These are phyloP conservation scores for Ustilago shanxiensis DNA, from an alignment of 1,284 basidiomycete species.

Conservation along the genomic window DNA sequence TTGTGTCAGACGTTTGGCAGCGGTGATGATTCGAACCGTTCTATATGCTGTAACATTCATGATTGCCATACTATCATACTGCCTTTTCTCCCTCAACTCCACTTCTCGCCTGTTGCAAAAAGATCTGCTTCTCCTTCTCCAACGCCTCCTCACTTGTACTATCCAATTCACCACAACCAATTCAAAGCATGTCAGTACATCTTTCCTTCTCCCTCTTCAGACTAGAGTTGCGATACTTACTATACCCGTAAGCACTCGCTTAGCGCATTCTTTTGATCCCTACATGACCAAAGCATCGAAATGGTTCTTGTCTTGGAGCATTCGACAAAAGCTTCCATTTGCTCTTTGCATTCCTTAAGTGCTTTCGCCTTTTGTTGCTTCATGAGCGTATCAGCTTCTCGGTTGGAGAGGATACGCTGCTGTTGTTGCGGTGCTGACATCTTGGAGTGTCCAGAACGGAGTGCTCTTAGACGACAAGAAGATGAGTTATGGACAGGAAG, in stretches of 20 bases:
- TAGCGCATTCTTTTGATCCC: conserved; percentile 25
- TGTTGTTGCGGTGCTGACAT: conserved; percentile 17
- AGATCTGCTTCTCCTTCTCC: conserved; percentile 35
- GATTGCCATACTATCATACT: conserved; percentile 3
- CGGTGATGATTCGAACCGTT: not conserved
- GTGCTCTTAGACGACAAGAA: no score
- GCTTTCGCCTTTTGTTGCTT: conserved; percentile 48
- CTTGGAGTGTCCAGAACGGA: no score
- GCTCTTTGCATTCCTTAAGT: conserved; percentile 29
- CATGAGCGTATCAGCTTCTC: conserved; percentile 42
- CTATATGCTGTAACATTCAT: not conserved
- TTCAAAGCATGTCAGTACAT: conserved; percentile 1
- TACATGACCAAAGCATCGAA: conserved; percentile 43
- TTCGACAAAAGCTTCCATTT: conserved; percentile 47
- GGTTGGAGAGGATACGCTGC: conserved; percentile 42
- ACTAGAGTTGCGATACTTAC: conserved; percentile 21
- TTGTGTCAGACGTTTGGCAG: not conserved
- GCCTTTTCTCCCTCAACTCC: conserved; percentile 3
- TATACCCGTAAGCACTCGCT: conserved; percentile 35
- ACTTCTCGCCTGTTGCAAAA: conserved; percentile 17
- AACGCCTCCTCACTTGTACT: conserved; percentile 46
- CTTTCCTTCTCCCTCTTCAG: not conserved
- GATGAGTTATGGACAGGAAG: no score
- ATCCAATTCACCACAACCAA: not conserved
- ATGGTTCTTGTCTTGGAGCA: conserved; percentile 43